These are phyloP conservation scores for Hanseniaspora thailandica DNA, from an alignment of 805 yeast species.

Conservation along the genomic window DNA sequence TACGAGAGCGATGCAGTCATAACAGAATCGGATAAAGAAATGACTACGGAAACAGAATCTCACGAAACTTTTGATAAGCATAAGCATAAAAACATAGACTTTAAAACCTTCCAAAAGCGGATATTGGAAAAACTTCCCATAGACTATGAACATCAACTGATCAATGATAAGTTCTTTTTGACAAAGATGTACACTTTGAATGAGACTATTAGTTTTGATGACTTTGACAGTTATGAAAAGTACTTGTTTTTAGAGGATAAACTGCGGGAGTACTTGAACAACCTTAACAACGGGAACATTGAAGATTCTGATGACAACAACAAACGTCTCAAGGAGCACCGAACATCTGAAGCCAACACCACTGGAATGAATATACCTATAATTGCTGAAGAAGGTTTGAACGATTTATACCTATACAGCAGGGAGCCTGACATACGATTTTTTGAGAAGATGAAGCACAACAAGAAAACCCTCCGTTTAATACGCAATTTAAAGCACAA, in stretches of 20 bases:
- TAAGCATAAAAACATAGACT: not conserved
- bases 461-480: not conserved
- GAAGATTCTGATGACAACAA: not conserved
- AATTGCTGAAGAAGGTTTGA: constrained; percentile 11
- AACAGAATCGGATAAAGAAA: not conserved
- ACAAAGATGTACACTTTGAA: constrained; percentile 18
- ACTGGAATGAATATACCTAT: constrained; percentile 11
- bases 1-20: not conserved
- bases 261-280: constrained; percentile 4
- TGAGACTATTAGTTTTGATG: constrained; percentile 15
- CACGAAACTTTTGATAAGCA: not conserved
- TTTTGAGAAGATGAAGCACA: not conserved
- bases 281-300: not conserved
- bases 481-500: not conserved
- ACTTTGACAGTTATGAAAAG: constrained; percentile 26
- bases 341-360: constrained; percentile 9
- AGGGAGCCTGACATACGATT: constrained; percentile 12
- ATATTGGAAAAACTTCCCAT: constrained; percentile 18
- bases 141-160: constrained; percentile 18
- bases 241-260: constrained; percentile 24
- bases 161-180: constrained; percentile 26
- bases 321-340: not conserved
- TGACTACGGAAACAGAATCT: not conserved
- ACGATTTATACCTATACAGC: constrained; percentile 13
- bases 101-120: not conserved